Evolutionary conservation across 1,284 basidiomycete species (phyloP).

Genomic region (Schizopora paradoxa): DNA sequence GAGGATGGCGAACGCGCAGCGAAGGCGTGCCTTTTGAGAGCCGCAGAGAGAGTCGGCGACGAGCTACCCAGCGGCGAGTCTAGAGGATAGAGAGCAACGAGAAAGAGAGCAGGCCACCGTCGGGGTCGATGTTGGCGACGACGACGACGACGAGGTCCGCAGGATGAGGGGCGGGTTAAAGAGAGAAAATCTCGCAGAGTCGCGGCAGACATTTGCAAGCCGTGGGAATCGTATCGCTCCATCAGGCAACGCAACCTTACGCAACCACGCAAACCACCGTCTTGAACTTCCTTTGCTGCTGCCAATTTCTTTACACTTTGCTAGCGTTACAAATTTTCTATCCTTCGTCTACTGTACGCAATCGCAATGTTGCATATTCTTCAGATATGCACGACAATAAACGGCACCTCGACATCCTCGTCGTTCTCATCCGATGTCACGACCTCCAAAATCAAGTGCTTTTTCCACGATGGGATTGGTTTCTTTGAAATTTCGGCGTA

Average conservation of each 20-base stretch:
- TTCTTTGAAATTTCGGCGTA: conserved; percentile 95
- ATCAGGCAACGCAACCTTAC: too few species aligned
- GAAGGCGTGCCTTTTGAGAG: conserved; percentile 84
- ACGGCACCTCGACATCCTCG: conserved; percentile 84
- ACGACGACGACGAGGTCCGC: conserved; percentile 16
- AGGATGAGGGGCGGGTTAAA: conserved; percentile 9
- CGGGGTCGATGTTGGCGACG: conserved; percentile 14
- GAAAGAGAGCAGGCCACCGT: conserved; percentile 1
- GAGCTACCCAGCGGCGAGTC: conserved; percentile 10
- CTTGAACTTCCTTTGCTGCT: too few species aligned
- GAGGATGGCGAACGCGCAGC: conserved; percentile 75
- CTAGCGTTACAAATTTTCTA: too few species aligned
- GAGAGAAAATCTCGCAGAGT: too few species aligned
- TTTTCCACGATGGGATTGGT: conserved; percentile 73
- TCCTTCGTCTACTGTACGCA: too few species aligned
- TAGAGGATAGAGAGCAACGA: conserved; percentile 10
- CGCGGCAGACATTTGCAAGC: too few species aligned
- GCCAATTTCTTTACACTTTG: too few species aligned
- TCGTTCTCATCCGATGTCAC: conserved; percentile 90
- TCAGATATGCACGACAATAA: conserved; percentile 48
- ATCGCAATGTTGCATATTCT: too few species aligned
- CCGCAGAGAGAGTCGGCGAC: conserved; percentile 9
- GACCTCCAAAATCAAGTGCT: conserved; percentile 87
- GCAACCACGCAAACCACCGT: too few species aligned
- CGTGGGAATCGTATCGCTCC: too few species aligned